Evolutionary conservation across 2,329 filamentous ascomycete species (phyloP), one percentile per base, ranked within the genome.

Genomic region (Arthrobotrys conoides): DNA sequence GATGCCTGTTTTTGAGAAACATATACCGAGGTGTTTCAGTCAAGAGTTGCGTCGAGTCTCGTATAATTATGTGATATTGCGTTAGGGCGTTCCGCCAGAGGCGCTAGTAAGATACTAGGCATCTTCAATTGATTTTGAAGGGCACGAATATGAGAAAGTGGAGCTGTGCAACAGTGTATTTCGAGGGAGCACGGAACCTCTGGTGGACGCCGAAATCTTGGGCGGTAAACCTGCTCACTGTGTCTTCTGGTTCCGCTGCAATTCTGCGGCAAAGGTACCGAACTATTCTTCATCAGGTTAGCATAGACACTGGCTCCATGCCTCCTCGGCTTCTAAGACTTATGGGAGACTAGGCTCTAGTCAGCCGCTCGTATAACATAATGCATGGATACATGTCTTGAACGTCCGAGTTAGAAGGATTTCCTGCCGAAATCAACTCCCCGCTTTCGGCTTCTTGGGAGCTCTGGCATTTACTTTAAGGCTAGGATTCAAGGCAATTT

Each of bases 361-460:
- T 75, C 71, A 75, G 63, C 71, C 71, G 71, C 71, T 75, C 71
- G 71, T 75, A 75, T 75, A 75, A 75, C 64, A 69, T 30, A 36
- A 69, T 68, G 53, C 46, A 75, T 48, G 65, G 44, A 61, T 65
- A 49, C 59, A 72, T 57, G 36, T 61, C 36, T 24, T 44, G 36
- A 30, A 61, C 57, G 36, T 61, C 36, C 57, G 18, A 27, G 12
- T 36, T 57, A 55, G 41, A 33, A 68, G 59, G 33, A 10, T 30
- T 55, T 30, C 27, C 12, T 30, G 49, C 38, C 30, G 16, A 9
- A 68, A 64, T 64, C 55, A 57, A 30, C 27, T 33, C 71, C 51
- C 46, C 64, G 53, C 71, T 55, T 33, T 64, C 27, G 44, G 41
- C 38, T 33, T 27, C n/a, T 30, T n/a, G 33, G 10, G 71, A 71